Evolutionary conservation across 208 protist species (phyloP).

Genomic region (Phytomonas sp.): DNA sequence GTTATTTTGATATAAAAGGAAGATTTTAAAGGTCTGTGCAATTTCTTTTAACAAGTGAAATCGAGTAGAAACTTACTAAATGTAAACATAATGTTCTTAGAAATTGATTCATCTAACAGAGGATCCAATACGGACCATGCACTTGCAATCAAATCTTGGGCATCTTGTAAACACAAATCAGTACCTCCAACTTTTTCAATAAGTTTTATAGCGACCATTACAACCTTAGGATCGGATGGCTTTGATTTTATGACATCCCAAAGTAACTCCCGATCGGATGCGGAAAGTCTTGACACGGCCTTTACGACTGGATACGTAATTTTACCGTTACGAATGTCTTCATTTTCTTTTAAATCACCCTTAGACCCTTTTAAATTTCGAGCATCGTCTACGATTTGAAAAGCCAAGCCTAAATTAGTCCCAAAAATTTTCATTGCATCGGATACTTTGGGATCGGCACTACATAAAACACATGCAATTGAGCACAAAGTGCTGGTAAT

Average conservation of each 20-base stretch:
- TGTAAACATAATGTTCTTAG: constrained; percentile 43
- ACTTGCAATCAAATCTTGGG: constrained; percentile 19
- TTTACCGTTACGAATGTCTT: constrained; percentile 47
- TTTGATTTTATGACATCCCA: constrained; percentile 27
- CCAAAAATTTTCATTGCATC: constrained; percentile 36
- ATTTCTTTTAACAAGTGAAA: constrained; percentile 15
- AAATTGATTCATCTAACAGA: constrained; percentile 29
- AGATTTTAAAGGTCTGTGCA: background rate
- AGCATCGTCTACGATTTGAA: constrained; percentile 66
- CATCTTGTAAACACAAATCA: constrained; percentile 26
- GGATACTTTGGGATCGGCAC: constrained; percentile 18
- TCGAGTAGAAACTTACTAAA: constrained; percentile 36
- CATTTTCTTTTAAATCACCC: constrained; percentile 22
- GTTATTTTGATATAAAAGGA: background rate
- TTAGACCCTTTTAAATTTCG: constrained; percentile 26
- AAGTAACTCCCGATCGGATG: constrained; percentile 21
- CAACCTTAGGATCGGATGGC: constrained; percentile 13
- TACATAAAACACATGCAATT: constrained; percentile 44
- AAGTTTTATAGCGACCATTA: constrained; percentile 20
- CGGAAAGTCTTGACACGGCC: constrained; percentile 26
- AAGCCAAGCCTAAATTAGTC: constrained; percentile 35
- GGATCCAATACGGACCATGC: constrained; percentile 34
- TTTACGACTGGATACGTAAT: constrained; percentile 57
- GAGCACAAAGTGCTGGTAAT: constrained; percentile 26
- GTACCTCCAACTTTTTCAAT: constrained; percentile 22